A percentile compares a stretch with the other conserved stretches of the same genome.
Evolutionary conservation across 345 rosid genomes (phyloP).

Genomic region (Eutrema yunnanense): DNA sequence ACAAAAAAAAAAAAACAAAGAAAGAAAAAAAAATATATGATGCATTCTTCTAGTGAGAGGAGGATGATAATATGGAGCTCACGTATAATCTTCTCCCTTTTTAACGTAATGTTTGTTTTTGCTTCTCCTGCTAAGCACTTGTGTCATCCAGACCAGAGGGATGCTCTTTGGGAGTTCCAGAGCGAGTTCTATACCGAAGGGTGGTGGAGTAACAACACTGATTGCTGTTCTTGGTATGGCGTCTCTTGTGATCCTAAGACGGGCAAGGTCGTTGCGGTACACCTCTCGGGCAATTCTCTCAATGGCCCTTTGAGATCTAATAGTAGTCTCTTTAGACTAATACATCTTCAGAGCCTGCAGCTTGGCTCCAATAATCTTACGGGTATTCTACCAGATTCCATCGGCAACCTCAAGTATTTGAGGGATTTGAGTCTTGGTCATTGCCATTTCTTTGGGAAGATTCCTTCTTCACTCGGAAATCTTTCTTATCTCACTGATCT

Average conservation of each 20-base stretch:
- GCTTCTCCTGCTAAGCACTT: neutral
- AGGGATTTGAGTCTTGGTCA: neutral
- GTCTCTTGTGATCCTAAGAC: constrained; percentile 10
- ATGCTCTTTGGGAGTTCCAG: constrained; percentile 5
- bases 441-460: constrained; percentile 14
- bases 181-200: neutral
- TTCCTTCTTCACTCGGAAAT: constrained; percentile 27
- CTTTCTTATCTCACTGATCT: constrained; percentile 22
- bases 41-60: neutral
- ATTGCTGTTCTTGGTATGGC: constrained; percentile 19
- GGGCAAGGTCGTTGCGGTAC: neutral
- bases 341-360: neutral
- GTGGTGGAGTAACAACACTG: neutral
- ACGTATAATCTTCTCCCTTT: neutral
- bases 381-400: constrained; percentile 22
- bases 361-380: neutral
- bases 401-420: neutral
- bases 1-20: no score
- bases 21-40: neutral
- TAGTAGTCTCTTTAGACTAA: neutral
- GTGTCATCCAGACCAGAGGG: neutral
- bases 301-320: neutral
- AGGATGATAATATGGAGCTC: neutral
- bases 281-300: neutral
- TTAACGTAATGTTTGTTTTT: neutral